phyloP scores from a whole-genome alignment of 345 rosid species.

The Syzygium jambos region DNA sequence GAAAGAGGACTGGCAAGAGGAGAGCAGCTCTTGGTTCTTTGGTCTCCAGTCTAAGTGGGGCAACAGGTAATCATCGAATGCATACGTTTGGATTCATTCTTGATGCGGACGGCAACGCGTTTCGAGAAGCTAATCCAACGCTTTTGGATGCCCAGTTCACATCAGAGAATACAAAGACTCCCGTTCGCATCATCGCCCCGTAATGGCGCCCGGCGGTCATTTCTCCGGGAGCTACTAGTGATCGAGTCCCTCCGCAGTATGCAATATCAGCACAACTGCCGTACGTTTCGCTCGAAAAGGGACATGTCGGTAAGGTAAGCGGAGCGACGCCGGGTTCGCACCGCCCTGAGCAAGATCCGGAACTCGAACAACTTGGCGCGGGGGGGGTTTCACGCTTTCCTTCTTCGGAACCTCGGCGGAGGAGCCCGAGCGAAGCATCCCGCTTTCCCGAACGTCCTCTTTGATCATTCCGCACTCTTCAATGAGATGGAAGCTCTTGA shows the following conservation, averaged over 20 bases:
- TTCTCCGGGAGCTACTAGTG: background rate
- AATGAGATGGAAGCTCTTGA: background rate
- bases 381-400: too few relatives aligned
- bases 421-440: background rate
- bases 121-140: background rate
- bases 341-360: background rate
- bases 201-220: background rate
- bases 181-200: background rate
- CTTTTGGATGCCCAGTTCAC: background rate
- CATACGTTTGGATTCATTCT: too few relatives aligned
- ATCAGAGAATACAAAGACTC: background rate
- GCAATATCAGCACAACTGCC: background rate
- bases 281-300: background rate
- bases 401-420: background rate
- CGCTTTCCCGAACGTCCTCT: background rate
- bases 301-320: background rate
- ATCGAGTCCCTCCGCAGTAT: background rate
- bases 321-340: background rate
- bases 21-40: background rate
- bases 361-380: background rate
- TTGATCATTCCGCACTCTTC: background rate
- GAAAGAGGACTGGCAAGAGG: background rate
- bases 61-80: too few relatives aligned
- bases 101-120: too few relatives aligned
- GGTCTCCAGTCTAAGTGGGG: too few relatives aligned